phyloP scores from a whole-genome alignment of 1,139 yeast species.

The Geotrichum histeridarum region DNA sequence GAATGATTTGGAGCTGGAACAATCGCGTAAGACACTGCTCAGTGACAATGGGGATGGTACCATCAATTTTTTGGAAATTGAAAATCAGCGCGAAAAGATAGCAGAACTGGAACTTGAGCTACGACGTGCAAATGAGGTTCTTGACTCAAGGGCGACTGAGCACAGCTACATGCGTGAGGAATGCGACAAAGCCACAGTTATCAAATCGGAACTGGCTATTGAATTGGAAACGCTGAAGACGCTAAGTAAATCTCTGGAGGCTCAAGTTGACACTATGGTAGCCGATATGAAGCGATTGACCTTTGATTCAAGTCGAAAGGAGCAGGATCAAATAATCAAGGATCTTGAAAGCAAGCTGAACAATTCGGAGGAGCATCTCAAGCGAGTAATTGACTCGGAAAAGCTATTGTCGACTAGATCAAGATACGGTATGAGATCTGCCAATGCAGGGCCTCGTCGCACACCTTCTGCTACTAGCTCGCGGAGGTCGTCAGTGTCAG shows the following conservation, averaged over 20 bases:
- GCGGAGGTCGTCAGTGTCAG: conserved; percentile 1
- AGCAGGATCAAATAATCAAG: conserved; percentile 32
- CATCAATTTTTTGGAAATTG: conserved; percentile 1
- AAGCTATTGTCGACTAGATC: conserved; percentile 29
- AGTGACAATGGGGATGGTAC: neutral
- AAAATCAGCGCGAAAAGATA: conserved; percentile 32
- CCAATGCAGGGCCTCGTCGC: conserved; percentile 29
- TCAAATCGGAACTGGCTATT: conserved; percentile 50
- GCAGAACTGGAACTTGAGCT: conserved; percentile 43
- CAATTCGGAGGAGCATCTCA: conserved; percentile 36
- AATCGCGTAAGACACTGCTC: conserved; percentile 3
- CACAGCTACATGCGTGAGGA: conserved; percentile 62
- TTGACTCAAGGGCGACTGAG: conserved; percentile 47
- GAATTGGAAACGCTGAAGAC: conserved; percentile 41
- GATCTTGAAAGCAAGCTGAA: conserved; percentile 29
- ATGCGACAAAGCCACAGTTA: conserved; percentile 52
- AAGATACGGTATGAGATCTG: conserved; percentile 32
- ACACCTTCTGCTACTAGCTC: neutral
- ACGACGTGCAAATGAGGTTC: conserved; percentile 39
- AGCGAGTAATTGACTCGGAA: conserved; percentile 34
- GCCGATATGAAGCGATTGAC: conserved; percentile 30
- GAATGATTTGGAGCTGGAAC: conserved; percentile 15
- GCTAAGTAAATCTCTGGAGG: conserved; percentile 35
- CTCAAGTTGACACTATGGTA: conserved; percentile 23
- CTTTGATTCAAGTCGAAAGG: conserved; percentile 32